Base-by-base conservation (phyloP, 345 rosid genomes). In the Lepidium didymum region DNA sequence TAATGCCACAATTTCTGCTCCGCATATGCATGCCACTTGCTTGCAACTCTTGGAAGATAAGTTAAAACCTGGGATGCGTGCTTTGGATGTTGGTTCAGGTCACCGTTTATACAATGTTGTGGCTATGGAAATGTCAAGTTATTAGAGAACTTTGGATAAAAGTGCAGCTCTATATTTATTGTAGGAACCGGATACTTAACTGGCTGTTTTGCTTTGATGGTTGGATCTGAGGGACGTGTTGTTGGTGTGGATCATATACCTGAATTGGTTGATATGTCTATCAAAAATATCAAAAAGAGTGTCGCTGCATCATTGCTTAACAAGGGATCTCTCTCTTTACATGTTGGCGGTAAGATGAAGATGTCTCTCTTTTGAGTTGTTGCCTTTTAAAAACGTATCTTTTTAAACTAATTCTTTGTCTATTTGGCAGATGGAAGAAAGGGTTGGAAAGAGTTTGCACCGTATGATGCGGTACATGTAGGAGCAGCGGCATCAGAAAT, bases 21-120 rank as follows among this genome's bases (percentile, higher is more conserved):
- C 99, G 34, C 96, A 95, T 78, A 91, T 95, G 99, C 99, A 95
- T 76, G 99, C 96, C 6, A 89, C 83, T 12, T 91, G 99, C 82
- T 88, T 95, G 62, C 85, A 87, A 62, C 78, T 95, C 69, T 67
- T 95, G 75, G 89, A 89, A 87, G 75, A 81, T 46, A 78, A 89
- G 79, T 82, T 95, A 72, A 84, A 84, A 78, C 96, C 97, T 2
- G 96, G 99, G 74, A 87, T 89, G 97, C 89, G 56, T 3, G 96
- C 87, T 41, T 83, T 95, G 67, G 99, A 95, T 76, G 89, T 95
- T 77, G 99, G 99, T 53, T 95, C 99, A 82, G 99, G 99, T 57
- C 4, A 10, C 33, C 36, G 52, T 63, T 29, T 71, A 45, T 43
- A 18, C 8, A 11, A 7, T 31, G 36, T 16, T 29, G n/a, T 42